phyloP scores from a whole-genome alignment of 129 eudicot genomes.

The Artemisia annua region DNA sequence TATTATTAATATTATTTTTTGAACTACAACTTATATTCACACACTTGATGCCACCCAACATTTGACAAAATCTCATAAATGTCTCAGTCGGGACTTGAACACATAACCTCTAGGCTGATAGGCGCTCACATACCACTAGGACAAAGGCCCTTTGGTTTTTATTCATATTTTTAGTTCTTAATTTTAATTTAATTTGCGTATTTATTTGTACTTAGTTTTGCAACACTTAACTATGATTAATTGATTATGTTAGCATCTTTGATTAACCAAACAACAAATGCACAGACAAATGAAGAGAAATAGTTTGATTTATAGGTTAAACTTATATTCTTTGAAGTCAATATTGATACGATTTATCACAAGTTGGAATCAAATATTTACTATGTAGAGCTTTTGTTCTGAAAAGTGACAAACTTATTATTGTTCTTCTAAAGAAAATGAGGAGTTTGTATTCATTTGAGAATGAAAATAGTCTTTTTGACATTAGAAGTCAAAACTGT shows the following conservation, averaged over 20 bases:
- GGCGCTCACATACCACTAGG: too few species aligned
- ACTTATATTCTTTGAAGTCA: background rate
- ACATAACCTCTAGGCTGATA: too few species aligned
- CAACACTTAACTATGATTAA: background rate
- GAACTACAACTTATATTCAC: too few species aligned
- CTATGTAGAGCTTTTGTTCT: background rate
- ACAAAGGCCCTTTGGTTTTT: too few species aligned
- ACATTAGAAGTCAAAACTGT: constrained; percentile 14
- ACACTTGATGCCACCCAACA: too few species aligned
- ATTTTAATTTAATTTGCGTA: background rate
- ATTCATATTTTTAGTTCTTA: too few species aligned
- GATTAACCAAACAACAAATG: background rate
- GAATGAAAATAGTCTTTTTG: constrained; percentile 14
- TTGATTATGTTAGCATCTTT: background rate
- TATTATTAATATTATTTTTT: background rate
- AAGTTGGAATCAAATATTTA: background rate
- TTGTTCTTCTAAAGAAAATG: background rate
- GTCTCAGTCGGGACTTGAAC: too few species aligned
- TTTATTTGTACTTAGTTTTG: background rate
- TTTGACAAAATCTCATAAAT: too few species aligned
- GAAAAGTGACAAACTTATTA: background rate
- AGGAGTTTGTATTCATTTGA: background rate
- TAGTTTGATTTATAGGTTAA: constrained; percentile 13
- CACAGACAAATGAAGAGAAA: background rate
- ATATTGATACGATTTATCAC: background rate